Percentiles rank a stretch among this genome's conserved stretches.
Conservation (phyloP, 2,329 filamentous ascomycete genomes). For the Cryphonectria nitschkei region DNA sequence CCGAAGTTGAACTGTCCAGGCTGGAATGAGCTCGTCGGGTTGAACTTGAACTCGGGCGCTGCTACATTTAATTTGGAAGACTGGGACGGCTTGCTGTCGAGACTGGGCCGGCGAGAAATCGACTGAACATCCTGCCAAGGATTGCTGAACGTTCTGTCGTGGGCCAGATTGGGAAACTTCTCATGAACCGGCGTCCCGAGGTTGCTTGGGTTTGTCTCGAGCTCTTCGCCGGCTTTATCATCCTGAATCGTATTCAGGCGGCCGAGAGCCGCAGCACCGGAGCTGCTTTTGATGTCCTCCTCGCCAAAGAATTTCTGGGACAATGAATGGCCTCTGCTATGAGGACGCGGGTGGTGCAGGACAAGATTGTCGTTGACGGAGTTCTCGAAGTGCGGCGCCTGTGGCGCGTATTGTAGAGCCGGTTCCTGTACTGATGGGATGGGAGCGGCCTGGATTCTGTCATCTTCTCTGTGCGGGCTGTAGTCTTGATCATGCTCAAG, state of each 20-base stretch:
- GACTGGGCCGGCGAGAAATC: slow-evolving; percentile 52
- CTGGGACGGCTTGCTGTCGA: slow-evolving; percentile 70
- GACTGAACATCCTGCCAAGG: slow-evolving; percentile 62
- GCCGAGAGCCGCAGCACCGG: slow-evolving; percentile 42
- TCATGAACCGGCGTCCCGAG: slow-evolving; percentile 64
- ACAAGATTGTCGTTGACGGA: slow-evolving; percentile 58
- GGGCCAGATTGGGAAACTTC: slow-evolving; percentile 50
- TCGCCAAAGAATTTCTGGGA: slow-evolving; percentile 69
- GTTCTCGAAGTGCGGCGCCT: slow-evolving; percentile 56
- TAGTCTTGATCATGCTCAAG: slow-evolving; percentile 75
- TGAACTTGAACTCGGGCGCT: slow-evolving; percentile 87
- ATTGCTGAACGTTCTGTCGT: slow-evolving; percentile 63
- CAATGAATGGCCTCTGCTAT: slow-evolving; percentile 72
- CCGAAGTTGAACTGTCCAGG: slow-evolving; percentile 56
- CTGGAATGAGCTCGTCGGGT: slow-evolving; percentile 56
- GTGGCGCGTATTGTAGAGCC: slow-evolving; percentile 52
- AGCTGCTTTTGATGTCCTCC: slow-evolving; percentile 48
- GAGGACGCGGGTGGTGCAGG: slow-evolving; percentile 73
- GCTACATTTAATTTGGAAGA: slow-evolving; percentile 81
- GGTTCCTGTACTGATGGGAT: slow-evolving; percentile 40
- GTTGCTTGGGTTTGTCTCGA: slow-evolving; percentile 76
- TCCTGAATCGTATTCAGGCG: slow-evolving; percentile 47
- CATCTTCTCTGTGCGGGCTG: slow-evolving; percentile 61
- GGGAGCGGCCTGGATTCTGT: slow-evolving; percentile 35
- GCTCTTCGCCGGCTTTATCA: slow-evolving; percentile 63